Conservation (phyloP, 768 basidiomycete species). For the Pholiota conissans region DNA sequence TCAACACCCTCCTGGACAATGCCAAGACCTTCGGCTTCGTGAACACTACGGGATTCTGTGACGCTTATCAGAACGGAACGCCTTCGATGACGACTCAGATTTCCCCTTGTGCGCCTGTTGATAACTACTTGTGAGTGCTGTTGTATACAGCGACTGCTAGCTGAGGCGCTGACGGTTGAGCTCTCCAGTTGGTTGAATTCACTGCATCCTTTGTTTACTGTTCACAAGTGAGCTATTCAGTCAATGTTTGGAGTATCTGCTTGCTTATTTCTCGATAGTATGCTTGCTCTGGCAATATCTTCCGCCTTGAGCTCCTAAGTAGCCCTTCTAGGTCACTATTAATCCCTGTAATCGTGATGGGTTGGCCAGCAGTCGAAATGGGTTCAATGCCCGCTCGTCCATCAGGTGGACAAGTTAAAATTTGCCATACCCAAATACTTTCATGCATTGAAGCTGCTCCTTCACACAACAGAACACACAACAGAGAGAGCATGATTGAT, state of each 20-base stretch:
- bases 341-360: no score
- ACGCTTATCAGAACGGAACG: conserved; percentile 60
- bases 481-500: neutral
- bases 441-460: no score
- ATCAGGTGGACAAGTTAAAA: no score
- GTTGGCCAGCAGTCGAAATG: no score
- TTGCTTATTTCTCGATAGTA: conserved; percentile 27
- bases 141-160: neutral
- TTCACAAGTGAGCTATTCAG: conserved; percentile 50
- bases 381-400: no score
- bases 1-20: conserved; percentile 57
- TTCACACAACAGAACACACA: no score
- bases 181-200: conserved; percentile 59
- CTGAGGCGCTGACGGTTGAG: neutral
- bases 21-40: conserved; percentile 54
- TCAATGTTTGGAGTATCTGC: neutral
- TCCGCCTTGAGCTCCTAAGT: conserved; percentile 39
- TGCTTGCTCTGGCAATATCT: conserved; percentile 51
- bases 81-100: conserved; percentile 52
- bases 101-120: conserved; percentile 59
- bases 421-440: no score
- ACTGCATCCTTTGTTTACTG: conserved; percentile 61
- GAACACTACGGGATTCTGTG: conserved; percentile 59
- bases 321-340: no score
- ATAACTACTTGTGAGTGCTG: conserved; percentile 59